Evolutionary conservation across 441 rosid species (phyloP).

Genomic region (Croton setiger): DNA sequence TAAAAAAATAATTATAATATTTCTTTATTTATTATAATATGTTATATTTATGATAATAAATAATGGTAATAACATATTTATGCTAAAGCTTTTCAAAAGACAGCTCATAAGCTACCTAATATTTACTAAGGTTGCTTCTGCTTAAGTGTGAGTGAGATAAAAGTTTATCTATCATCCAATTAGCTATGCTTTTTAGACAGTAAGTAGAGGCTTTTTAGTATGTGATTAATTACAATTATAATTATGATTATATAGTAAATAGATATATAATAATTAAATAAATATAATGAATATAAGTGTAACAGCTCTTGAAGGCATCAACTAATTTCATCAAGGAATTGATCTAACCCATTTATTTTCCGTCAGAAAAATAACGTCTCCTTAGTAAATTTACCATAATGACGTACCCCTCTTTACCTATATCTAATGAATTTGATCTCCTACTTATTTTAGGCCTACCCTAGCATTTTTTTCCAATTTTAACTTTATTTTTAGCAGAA

Average conservation of each 20-base stretch:
- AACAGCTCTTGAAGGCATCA: background rate
- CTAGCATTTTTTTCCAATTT: background rate
- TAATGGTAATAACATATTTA: background rate
- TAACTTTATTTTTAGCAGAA: too few species aligned
- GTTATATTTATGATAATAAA: background rate
- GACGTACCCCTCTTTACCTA: background rate
- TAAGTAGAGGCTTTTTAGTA: background rate
- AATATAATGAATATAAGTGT: too few species aligned
- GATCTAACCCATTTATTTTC: background rate
- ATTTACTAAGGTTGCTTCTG: background rate
- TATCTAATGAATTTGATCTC: background rate
- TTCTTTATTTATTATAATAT: background rate
- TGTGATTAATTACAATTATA: too few species aligned
- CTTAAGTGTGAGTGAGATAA: conserved; percentile 11
- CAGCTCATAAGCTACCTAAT: conserved; percentile 1
- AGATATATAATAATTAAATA: too few species aligned
- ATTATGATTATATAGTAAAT: too few species aligned
- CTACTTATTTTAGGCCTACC: background rate
- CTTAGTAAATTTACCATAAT: background rate
- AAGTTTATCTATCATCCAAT: conserved; percentile 5
- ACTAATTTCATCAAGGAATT: background rate
- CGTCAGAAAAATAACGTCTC: background rate
- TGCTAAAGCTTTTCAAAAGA: background rate
- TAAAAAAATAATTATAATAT: background rate
- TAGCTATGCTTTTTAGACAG: background rate